Base-by-base conservation (phyloP, 495 filamentous ascomycete species). In the Aspergillus ellipticus region DNA sequence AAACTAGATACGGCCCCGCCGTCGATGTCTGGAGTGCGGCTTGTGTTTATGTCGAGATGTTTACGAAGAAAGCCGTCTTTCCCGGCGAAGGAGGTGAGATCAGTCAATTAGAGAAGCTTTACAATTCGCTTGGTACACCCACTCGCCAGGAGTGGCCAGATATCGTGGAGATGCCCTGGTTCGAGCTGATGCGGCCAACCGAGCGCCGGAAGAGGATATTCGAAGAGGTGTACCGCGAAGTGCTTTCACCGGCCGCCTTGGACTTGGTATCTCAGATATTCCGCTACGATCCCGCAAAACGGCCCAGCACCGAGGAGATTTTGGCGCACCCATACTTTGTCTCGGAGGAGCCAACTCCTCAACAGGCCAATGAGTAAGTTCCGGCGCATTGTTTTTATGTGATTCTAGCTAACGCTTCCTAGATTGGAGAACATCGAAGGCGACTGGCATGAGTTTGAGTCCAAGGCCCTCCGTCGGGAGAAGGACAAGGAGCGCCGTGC, bases 381-480 rank as follows among this genome's bases (percentile, higher is more conserved):
- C 19, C 52, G 20, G 15, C 46, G 4, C 9, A 0, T 31, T 17
- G 13, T 20, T 11, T 21, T 7, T 11, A 28, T 37, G 16, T 49
- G 31, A 28, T 13, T 22, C 51, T 62, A 42, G 69, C 63, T 64
- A 55, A 51, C 28, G 19, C 9, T 46, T n/a, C 53, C 20, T 47
- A 95, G 90, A 62, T 79, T 99, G 53, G 82, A 87, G 57, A 80
- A 89, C 58, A 80, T 97, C 20, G 82, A 92, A 65, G 95, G 95
- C 39, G 95, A 99, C 61, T 99, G 95, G 95, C 95, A 99, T 62
- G 95, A 99, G 66, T 96, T 97, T 66, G 95, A 99, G 76, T 95
- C 89, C 20, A 99, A 99, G 76, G 91, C 92, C 17, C 79, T 95
- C 15, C 84, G 95, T 39, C 93, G 92, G 60, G 92, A 96, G 67